Evolutionary conservation across 768 basidiomycete genomes (phyloP).

Genomic region (Galerina sulciceps): DNA sequence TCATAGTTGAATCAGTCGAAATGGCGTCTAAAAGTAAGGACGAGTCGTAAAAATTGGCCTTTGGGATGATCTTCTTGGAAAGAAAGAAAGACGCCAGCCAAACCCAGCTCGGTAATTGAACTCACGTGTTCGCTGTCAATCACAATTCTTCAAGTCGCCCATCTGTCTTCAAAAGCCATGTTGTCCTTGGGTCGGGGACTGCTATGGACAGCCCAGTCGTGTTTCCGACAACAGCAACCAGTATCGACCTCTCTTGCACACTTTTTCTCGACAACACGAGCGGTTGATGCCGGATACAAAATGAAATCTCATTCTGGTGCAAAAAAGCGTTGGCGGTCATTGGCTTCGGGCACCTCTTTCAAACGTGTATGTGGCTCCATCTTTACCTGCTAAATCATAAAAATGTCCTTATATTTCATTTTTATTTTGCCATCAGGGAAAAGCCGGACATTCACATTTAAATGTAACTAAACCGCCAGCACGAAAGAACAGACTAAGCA

Average conservation of each 20-base stretch:
- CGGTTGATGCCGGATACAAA: conserved; percentile 68
- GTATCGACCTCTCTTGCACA: conserved; percentile 32
- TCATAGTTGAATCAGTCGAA: conserved; percentile 30
- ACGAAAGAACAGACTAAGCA: conserved; percentile 67
- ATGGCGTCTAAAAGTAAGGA: neutral
- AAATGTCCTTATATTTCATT: neutral
- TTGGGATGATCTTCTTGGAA: neutral
- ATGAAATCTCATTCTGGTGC: conserved; percentile 81
- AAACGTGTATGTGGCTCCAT: conserved; percentile 62
- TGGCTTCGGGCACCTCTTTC: conserved; percentile 66
- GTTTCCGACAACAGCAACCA: conserved; percentile 17
- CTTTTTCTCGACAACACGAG: conserved; percentile 63
- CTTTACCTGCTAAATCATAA: neutral
- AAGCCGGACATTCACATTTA: conserved; percentile 74
- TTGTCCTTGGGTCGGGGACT: conserved; percentile 27
- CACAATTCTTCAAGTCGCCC: neutral
- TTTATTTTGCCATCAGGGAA: conserved; percentile 49
- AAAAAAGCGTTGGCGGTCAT: conserved; percentile 79
- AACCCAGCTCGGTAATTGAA: conserved; percentile 6
- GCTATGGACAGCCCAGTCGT: conserved; percentile 27
- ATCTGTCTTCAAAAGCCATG: conserved; percentile 17
- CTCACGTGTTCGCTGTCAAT: conserved; percentile 10
- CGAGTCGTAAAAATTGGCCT: neutral
- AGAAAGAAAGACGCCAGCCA: neutral
- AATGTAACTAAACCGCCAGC: conserved; percentile 70